Percentiles rank a stretch among this genome's conserved stretches.
Evolutionary conservation across 306 rosid species (phyloP).

Genomic region (Acacia crassicarpa): DNA sequence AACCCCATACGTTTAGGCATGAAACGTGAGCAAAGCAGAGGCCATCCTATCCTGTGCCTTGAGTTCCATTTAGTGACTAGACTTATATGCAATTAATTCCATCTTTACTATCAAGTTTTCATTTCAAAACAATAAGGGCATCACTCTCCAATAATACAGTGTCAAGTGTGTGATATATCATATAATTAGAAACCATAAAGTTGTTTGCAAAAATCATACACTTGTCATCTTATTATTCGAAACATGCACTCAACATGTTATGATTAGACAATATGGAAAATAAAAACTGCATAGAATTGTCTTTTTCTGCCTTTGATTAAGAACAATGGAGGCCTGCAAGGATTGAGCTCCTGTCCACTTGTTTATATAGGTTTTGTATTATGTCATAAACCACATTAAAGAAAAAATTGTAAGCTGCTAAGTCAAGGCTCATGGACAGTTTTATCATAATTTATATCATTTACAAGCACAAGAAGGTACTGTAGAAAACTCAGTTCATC

Average conservation of each 20-base stretch:
- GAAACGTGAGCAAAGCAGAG: background rate
- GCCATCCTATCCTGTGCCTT: background rate
- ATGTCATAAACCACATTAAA: background rate
- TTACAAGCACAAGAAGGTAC: slow-evolving; percentile 2
- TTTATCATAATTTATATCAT: background rate
- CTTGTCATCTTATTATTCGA: background rate
- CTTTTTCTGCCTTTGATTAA: no score
- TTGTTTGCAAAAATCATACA: background rate
- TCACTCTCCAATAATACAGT: background rate
- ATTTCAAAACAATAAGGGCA: background rate
- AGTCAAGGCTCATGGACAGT: background rate
- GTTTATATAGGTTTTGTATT: background rate
- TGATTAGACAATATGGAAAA: background rate
- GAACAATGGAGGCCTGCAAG: background rate
- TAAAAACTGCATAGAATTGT: background rate
- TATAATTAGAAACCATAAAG: background rate
- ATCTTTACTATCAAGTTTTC: background rate
- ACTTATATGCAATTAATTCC: background rate
- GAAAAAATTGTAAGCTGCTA: background rate
- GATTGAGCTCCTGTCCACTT: background rate
- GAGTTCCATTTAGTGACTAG: background rate
- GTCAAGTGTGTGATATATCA: background rate
- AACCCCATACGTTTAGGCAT: background rate
- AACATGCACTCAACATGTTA: background rate
- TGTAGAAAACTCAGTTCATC: background rate